Conservation (phyloP, 768 basidiomycete genomes). For the Neoboletus brunneissimus region DNA sequence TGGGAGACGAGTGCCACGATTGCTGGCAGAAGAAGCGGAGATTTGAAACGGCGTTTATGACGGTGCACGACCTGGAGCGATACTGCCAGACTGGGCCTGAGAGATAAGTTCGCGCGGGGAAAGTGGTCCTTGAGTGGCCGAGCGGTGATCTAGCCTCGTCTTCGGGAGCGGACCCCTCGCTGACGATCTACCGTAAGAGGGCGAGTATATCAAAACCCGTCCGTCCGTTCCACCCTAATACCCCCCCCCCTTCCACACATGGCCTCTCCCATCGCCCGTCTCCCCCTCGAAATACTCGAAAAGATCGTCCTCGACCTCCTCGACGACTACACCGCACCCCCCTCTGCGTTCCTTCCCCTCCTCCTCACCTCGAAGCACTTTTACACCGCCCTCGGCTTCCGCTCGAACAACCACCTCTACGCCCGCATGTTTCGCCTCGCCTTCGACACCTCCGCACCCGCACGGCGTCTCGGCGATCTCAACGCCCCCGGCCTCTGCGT, state of each 20-base stretch:
- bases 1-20: background rate
- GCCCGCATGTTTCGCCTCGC: conserved; percentile 51
- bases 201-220: background rate
- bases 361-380: conserved; percentile 43
- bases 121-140: background rate
- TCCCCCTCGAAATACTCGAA: conserved; percentile 49
- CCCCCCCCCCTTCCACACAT: conserved; percentile 7
- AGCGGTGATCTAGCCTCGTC: background rate
- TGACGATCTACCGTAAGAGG: background rate
- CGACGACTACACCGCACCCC: conserved; percentile 17
- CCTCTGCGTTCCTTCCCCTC: conserved; percentile 46
- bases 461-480: conserved; percentile 47
- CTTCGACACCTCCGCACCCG: conserved; percentile 54
- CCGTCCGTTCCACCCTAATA: conserved; percentile 10
- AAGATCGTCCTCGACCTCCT: conserved; percentile 48
- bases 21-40: background rate
- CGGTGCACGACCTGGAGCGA: too few relatives aligned
- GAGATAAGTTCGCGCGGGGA: too few relatives aligned
- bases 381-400: conserved; percentile 33
- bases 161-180: background rate
- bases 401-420: conserved; percentile 39
- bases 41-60: conserved; percentile 25
- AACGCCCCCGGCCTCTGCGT: conserved; percentile 36
- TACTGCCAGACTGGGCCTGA: too few relatives aligned
- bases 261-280: conserved; percentile 20